Percentiles rank a stretch among this genome's conserved stretches.
phyloP scores from a whole-genome alignment of 768 basidiomycete species.

The Postia placenta region DNA sequence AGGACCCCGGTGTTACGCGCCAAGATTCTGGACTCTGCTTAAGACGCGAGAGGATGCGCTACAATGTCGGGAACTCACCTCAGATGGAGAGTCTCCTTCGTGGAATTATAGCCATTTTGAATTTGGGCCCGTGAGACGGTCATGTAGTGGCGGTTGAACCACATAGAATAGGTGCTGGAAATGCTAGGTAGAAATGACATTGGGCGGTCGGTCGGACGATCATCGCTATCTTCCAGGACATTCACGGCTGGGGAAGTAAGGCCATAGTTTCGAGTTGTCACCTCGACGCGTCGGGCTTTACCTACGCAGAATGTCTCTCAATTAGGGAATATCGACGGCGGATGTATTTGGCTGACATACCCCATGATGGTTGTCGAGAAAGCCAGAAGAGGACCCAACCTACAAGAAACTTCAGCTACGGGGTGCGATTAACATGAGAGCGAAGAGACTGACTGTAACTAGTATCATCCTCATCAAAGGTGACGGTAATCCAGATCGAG shows the following conservation, averaged over 20 bases:
- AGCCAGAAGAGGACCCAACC: constrained; percentile 74
- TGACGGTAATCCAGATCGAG: constrained; percentile 57
- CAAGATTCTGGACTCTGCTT: constrained; percentile 51
- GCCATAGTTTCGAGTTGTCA: constrained; percentile 13
- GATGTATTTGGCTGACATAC: constrained; percentile 25
- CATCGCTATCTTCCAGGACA: constrained; percentile 5
- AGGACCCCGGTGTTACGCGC: constrained; percentile 38
- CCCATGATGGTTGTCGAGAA: constrained; percentile 55
- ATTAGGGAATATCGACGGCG: background rate
- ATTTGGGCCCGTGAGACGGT: constrained; percentile 28
- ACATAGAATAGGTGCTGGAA: constrained; percentile 31
- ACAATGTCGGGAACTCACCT: background rate
- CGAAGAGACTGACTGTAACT: constrained; percentile 40
- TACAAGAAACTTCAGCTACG: constrained; percentile 17
- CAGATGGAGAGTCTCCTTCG: background rate
- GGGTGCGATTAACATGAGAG: background rate
- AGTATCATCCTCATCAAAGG: constrained; percentile 52
- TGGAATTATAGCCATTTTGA: constrained; percentile 17
- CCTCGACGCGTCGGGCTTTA: constrained; percentile 18
- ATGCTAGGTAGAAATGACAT: constrained; percentile 5
- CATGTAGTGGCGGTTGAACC: constrained; percentile 37
- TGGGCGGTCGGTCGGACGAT: background rate
- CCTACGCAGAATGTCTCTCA: constrained; percentile 10
- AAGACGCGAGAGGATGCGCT: constrained; percentile 39
- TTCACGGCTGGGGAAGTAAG: background rate